These are phyloP conservation scores for Metschnikowia proteae DNA, from an alignment of 805 yeast genomes.

Conservation along the genomic window DNA sequence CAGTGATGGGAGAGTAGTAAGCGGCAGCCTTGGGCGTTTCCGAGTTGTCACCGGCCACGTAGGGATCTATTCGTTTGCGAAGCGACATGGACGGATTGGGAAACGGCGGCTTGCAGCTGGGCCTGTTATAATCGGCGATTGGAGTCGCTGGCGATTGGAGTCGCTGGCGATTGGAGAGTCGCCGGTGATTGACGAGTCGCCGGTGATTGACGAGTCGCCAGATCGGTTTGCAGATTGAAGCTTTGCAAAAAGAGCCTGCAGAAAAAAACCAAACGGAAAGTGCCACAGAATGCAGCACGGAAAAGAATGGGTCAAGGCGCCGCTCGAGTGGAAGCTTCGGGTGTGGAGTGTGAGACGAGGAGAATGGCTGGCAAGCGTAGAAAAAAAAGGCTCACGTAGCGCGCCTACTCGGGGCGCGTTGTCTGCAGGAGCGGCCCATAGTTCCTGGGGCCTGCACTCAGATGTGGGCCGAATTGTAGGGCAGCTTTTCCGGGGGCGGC, in stretches of 20 bases:
- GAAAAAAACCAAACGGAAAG: too few relatives aligned
- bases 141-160: too few relatives aligned
- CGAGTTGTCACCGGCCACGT: constrained; percentile 12
- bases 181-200: too few relatives aligned
- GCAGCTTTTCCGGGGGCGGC: too few relatives aligned
- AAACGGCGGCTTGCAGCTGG: neutral
- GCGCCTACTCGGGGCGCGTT: neutral
- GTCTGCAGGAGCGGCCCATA: neutral
- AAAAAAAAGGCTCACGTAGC: constrained; percentile 5
- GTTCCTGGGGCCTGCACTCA: too few relatives aligned
- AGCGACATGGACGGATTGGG: constrained; percentile 13
- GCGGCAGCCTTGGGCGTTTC: constrained; percentile 6
- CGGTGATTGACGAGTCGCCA: too few relatives aligned
- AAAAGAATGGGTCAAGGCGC: neutral
- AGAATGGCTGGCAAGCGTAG: neutral
- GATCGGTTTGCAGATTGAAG: too few relatives aligned
- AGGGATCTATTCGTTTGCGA: constrained; percentile 23
- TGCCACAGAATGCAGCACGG: neutral
- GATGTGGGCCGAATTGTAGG: too few relatives aligned
- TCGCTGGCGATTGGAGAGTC: too few relatives aligned
- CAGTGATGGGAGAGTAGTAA: constrained; percentile 15
- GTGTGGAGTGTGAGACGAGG: neutral
- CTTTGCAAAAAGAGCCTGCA: too few relatives aligned
- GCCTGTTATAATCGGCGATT: too few relatives aligned
- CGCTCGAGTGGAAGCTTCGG: neutral